phyloP scores from a whole-genome alignment of 805 yeast species.

The Zygoascus tannicola region DNA sequence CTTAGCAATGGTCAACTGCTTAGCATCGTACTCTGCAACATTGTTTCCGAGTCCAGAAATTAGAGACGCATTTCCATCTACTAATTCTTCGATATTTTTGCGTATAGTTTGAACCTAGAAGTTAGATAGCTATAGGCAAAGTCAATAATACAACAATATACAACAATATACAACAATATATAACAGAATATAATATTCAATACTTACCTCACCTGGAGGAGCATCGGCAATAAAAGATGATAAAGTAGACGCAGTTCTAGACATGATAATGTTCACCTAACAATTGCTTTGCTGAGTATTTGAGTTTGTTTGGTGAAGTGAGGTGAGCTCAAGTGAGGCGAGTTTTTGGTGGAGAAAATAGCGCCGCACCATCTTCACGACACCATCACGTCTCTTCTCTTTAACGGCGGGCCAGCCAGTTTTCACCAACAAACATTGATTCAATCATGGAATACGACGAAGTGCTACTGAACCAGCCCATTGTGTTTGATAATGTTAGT shows the following conservation, averaged over 20 bases:
- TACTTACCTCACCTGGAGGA: conserved; percentile 46
- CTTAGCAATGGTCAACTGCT: conserved; percentile 29
- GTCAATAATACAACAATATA: not conserved
- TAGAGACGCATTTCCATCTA: conserved; percentile 32
- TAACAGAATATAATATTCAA: not conserved
- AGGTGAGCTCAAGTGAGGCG: no score
- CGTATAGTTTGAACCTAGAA: conserved; percentile 18
- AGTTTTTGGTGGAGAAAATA: no score
- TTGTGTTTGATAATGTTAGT: conserved; percentile 58
- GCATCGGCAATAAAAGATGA: conserved; percentile 37
- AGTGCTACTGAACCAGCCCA: conserved; percentile 54
- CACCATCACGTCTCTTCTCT: not conserved
- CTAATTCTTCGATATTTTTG: conserved; percentile 36
- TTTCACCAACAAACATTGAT: not conserved
- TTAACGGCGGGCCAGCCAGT: no score
- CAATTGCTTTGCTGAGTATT: no score
- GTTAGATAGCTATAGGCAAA: no score
- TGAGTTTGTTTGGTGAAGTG: no score
- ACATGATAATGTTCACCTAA: conserved; percentile 9
- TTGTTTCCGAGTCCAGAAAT: conserved; percentile 26
- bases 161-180: no score
- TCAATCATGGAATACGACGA: conserved; percentile 22
- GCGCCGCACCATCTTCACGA: no score
- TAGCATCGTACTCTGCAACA: conserved; percentile 34
- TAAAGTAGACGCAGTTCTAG: conserved; percentile 15